Conservation (phyloP, 2,329 filamentous ascomycete genomes). For the Calonectria naviculata region DNA sequence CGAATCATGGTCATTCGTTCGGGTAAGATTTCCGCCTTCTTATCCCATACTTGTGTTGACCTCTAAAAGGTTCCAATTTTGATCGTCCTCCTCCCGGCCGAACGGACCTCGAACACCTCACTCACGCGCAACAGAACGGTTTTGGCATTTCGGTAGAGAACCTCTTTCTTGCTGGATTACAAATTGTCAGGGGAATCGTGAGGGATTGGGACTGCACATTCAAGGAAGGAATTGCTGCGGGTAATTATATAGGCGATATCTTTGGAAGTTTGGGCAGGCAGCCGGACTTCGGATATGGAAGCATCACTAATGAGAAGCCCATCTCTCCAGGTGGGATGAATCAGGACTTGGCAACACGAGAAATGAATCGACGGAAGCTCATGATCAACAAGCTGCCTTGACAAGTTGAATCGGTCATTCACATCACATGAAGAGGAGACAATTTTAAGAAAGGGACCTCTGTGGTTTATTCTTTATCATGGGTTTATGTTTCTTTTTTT, state of each 20-base stretch:
- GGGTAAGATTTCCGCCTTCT: slow-evolving; percentile 43
- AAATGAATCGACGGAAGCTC: slow-evolving; percentile 41
- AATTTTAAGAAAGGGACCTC: not conserved
- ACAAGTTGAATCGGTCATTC: slow-evolving; percentile 27
- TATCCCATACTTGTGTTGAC: not conserved
- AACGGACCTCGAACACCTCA: slow-evolving; percentile 68
- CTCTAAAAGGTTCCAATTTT: slow-evolving; percentile 69
- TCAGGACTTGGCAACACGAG: slow-evolving; percentile 35
- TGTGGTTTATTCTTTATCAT: not conserved
- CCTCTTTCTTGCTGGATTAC: slow-evolving; percentile 72
- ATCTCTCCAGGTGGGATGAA: slow-evolving; percentile 38
- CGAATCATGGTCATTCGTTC: slow-evolving; percentile 77
- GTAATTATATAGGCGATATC: slow-evolving; percentile 78
- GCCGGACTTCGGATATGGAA: slow-evolving; percentile 73
- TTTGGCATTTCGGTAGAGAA: slow-evolving; percentile 73
- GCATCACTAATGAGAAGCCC: slow-evolving; percentile 50
- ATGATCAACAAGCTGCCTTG: slow-evolving; percentile 36
- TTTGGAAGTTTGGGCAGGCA: slow-evolving; percentile 74
- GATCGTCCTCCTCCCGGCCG: slow-evolving; percentile 73
- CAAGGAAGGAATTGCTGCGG: slow-evolving; percentile 63
- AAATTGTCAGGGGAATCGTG: slow-evolving; percentile 74
- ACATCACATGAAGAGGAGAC: not conserved
- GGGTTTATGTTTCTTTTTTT: not conserved
- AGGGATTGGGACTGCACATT: slow-evolving; percentile 70
- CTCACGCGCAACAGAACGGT: slow-evolving; percentile 69